Conservation (phyloP, 352 stramenopile genomes). For the Sclerospora graminicola region DNA sequence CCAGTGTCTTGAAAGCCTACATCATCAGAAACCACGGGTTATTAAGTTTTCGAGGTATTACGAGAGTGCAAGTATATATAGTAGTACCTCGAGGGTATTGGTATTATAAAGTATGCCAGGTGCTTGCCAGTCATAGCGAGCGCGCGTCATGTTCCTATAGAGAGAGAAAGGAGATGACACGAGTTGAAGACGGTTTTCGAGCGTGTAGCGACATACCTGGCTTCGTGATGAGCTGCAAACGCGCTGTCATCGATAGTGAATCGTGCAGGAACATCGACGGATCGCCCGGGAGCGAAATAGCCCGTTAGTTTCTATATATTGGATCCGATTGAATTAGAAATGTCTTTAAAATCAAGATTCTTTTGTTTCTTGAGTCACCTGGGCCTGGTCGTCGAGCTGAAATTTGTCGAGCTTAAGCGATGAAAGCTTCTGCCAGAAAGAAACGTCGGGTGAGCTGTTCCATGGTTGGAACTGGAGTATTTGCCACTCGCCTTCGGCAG, state of each 20-base stretch:
- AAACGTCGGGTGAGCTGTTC: constrained; percentile 68
- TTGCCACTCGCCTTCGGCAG: constrained; percentile 12
- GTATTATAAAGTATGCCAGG: constrained; percentile 67
- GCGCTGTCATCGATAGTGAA: constrained; percentile 69
- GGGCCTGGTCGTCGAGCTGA: constrained; percentile 57
- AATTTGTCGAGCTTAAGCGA: constrained; percentile 76
- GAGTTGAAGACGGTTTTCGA: not conserved
- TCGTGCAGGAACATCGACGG: constrained; percentile 47
- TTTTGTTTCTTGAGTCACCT: too few species aligned
- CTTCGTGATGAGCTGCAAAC: constrained; percentile 20
- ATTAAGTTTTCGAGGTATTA: too few species aligned
- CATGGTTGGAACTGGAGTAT: constrained; percentile 76
- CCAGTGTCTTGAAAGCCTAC: constrained; percentile 80
- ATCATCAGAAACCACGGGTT: too few species aligned
- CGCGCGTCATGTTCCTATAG: constrained; percentile 30
- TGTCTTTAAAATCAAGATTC: not conserved
- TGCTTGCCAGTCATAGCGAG: constrained; percentile 69
- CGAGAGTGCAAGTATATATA: too few species aligned
- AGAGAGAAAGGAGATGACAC: not conserved
- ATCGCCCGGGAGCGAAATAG: constrained; percentile 56
- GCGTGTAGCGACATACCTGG: not conserved
- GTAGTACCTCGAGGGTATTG: constrained; percentile 77
- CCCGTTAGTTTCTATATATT: constrained; percentile 22
- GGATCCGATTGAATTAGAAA: not conserved
- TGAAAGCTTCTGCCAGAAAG: constrained; percentile 76